A percentile compares a stretch with the other conserved stretches of the same genome.
These are phyloP conservation scores for Ophiostoma ulmi DNA, from an alignment of 2,329 filamentous ascomycete species.

Conservation along the genomic window DNA sequence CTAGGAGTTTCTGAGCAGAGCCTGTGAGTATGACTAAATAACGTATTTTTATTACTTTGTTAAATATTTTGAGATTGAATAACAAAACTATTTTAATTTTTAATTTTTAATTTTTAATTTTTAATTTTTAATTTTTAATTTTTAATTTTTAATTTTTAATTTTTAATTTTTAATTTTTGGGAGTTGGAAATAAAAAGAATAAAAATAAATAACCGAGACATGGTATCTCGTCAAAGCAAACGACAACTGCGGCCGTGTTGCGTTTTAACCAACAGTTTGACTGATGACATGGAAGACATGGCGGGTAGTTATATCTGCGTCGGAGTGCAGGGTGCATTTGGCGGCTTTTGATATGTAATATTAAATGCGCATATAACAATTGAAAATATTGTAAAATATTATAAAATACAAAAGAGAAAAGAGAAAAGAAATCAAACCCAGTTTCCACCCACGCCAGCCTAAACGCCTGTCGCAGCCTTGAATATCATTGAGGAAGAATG, in stretches of 20 bases:
- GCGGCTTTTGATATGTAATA: background rate
- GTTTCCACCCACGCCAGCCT: background rate
- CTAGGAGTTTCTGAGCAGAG: too few relatives aligned
- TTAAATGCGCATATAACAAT: background rate
- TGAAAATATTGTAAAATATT: background rate
- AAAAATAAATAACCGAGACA: background rate
- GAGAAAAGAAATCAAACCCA: background rate
- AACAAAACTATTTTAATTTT: too few relatives aligned
- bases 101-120: too few relatives aligned
- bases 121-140: too few relatives aligned
- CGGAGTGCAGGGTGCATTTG: background rate
- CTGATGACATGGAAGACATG: constrained; percentile 2
- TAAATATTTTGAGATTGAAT: too few relatives aligned
- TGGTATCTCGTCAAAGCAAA: background rate
- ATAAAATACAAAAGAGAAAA: background rate
- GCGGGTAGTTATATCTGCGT: background rate
- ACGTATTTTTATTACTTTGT: too few relatives aligned
- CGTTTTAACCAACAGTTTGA: background rate
- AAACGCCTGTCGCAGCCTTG: background rate
- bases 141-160: too few relatives aligned
- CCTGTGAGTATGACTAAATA: too few relatives aligned
- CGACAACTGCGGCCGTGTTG: background rate
- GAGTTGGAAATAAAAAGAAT: background rate
- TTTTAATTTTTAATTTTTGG: too few relatives aligned
- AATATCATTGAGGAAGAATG: background rate